Conservation (phyloP, 2,329 filamentous ascomycete species). For the Colletotrichum graminicola region DNA sequence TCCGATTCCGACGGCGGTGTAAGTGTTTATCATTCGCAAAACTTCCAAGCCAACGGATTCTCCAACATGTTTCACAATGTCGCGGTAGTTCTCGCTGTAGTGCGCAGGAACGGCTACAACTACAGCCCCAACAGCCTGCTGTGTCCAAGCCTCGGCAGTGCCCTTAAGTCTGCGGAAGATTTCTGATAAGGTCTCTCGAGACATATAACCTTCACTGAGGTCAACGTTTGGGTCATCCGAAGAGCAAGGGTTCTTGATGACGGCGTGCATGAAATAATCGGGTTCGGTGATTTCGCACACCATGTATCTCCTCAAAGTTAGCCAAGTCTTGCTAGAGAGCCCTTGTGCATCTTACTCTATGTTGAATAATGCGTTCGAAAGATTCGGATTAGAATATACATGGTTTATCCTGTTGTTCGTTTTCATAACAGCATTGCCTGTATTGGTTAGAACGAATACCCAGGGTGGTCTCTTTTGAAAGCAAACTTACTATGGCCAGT, state of each 20-base stretch:
- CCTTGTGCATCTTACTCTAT: background rate
- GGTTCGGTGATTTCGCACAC: background rate
- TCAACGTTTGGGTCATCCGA: too few species aligned
- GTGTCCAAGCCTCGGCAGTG: background rate
- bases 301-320: slow-evolving; percentile 2
- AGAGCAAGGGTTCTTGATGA: background rate
- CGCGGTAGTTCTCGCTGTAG: background rate
- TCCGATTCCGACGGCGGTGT: background rate
- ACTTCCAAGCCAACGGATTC: background rate
- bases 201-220: background rate
- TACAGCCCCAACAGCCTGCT: background rate
- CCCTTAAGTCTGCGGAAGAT: background rate
- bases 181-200: background rate
- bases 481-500: slow-evolving; percentile 1
- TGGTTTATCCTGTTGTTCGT: background rate
- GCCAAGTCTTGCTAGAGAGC: background rate
- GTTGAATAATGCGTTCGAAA: background rate
- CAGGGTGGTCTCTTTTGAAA: background rate
- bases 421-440: slow-evolving; percentile 2
- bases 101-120: slow-evolving; percentile 2
- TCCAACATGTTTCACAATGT: background rate
- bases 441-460: background rate
- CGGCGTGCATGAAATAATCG: slow-evolving; percentile 8
- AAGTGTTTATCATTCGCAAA: background rate
- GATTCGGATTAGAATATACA: background rate